Evolutionary conservation across 1,139 yeast genomes (phyloP).

Genomic region (Suhomyces kunorum): DNA sequence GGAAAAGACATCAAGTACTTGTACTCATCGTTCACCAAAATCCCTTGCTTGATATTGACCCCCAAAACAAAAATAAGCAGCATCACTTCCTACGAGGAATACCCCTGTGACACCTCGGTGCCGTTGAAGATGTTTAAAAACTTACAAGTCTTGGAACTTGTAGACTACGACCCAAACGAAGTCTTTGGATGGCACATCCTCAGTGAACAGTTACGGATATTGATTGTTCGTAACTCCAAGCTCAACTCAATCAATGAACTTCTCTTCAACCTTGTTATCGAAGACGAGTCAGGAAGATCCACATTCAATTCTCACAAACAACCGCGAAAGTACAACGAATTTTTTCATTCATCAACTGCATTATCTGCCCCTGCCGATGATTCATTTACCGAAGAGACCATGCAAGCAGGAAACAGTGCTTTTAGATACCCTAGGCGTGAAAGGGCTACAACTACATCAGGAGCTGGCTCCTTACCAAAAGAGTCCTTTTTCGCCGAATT

Average conservation of each 20-base stretch:
- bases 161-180: constrained; percentile 64
- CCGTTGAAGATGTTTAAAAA: constrained; percentile 63
- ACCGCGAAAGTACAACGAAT: constrained; percentile 18
- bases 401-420: constrained; percentile 21
- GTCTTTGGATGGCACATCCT: constrained; percentile 64
- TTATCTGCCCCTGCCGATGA: constrained; percentile 12
- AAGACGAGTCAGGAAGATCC: constrained; percentile 53
- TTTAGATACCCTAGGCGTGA: constrained; percentile 29
- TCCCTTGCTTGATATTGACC: constrained; percentile 62
- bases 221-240: constrained; percentile 54
- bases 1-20: constrained; percentile 56
- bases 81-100: constrained; percentile 65
- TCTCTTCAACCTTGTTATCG: constrained; percentile 51
- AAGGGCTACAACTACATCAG: constrained; percentile 29
- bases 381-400: constrained; percentile 8
- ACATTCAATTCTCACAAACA: constrained; percentile 35
- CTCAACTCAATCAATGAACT: constrained; percentile 54
- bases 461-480: constrained; percentile 32
- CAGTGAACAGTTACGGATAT: constrained; percentile 56
- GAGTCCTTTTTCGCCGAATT: constrained; percentile 21
- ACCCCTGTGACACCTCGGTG: constrained; percentile 70
- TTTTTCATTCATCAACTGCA: constrained; percentile 11
- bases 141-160: constrained; percentile 59
- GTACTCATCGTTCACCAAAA: constrained; percentile 64
- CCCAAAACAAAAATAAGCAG: constrained; percentile 59